Evolutionary conservation across 148 eudicot species (phyloP).

Genomic region (Dianthus caryophyllus): DNA sequence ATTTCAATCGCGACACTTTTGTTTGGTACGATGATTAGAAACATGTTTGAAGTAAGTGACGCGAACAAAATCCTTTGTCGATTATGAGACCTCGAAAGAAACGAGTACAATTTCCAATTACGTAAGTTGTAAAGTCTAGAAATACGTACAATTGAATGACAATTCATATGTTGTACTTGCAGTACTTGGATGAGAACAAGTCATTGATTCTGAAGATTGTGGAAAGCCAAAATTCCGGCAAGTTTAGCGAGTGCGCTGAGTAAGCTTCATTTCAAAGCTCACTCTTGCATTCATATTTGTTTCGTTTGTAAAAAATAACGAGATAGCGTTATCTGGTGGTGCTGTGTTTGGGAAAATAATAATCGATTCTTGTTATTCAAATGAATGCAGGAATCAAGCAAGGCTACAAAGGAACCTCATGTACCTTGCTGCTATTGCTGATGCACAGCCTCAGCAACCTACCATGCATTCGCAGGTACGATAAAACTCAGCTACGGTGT

Average conservation of each 20-base stretch:
- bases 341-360: background rate
- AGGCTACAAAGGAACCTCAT: constrained; percentile 81
- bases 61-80: too few species aligned
- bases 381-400: constrained; percentile 59
- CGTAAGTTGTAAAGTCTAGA: too few species aligned
- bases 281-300: background rate
- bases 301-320: too few species aligned
- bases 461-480: constrained; percentile 72
- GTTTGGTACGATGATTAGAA: too few species aligned
- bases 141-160: too few species aligned
- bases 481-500: background rate
- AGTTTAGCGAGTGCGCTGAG: constrained; percentile 93
- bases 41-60: too few species aligned
- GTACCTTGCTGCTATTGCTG: constrained; percentile 91
- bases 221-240: constrained; percentile 93
- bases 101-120: too few species aligned
- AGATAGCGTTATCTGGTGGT: too few species aligned
- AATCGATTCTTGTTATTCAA: background rate
- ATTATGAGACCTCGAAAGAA: too few species aligned
- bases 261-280: constrained; percentile 31
- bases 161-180: too few species aligned
- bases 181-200: constrained; percentile 98
- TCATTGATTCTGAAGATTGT: constrained; percentile 93
- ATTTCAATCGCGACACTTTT: too few species aligned
- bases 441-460: constrained; percentile 81